Evolutionary conservation across 1,284 basidiomycete genomes (phyloP), one percentile per base, ranked within the genome.

Genomic region (Xerocomus amazonicus): DNA sequence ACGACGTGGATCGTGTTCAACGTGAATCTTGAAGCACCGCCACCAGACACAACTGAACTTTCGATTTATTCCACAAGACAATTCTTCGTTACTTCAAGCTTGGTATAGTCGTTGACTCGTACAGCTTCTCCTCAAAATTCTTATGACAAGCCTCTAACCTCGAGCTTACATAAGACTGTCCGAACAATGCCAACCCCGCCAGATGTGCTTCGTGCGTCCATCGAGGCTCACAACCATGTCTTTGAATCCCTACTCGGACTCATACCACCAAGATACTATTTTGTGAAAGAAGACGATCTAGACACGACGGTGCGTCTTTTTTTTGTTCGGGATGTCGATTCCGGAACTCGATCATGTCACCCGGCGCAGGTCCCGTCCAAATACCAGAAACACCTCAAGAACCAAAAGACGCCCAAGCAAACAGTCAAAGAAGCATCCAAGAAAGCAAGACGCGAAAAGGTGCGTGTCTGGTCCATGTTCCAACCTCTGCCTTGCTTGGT

Each of bases 341-440:
- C 9, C 26, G 9, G 9, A n/a, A 23, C 42, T 12, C n/a, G 17
- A 35, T 35, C 4, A 14, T 6, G 14, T 29, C 37, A n/a, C n/a
- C n/a, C n/a, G n/a, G 27, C 27, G n/a, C 75, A 79, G 78, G 65
- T 68, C 26, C 76, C 82, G 13, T 84, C 80, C 42, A 93, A 87
- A 67, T 94, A 86, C 69, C 89, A 91, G 68, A 93, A 92, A 72
- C 89, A 94, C 67, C 92, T 85, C 71, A 92, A 90, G 70, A 86
- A 91, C 55, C 77, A 83, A 68, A 89, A 90, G 46, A 83, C 84
- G 14, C 78, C 83, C 7, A 89, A 88, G 67, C 90, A 94, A 59
- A 86, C 86, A 40, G 77, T 90, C 43, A 92, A 94, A 66, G 90
- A 94, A 69, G 88, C 87, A 2, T 83, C 89, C 23, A 89, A 87